Percentiles rank a stretch among this genome's conserved stretches.
Evolutionary conservation across 495 filamentous ascomycete genomes (phyloP).

Genomic region (Penicillium crystallinum): DNA sequence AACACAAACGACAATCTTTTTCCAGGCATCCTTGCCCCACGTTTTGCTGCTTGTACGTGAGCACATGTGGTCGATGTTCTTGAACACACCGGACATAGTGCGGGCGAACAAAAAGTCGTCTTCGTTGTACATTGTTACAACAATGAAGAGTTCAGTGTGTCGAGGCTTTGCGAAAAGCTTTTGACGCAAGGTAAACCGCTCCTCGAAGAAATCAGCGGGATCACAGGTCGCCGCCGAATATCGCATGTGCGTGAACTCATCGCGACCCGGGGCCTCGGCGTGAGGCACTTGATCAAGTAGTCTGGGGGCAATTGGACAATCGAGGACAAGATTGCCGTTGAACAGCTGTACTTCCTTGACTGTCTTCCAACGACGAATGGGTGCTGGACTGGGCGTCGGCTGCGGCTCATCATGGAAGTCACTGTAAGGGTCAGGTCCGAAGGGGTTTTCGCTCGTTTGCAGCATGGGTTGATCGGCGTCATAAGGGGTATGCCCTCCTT

Average conservation of each 20-base stretch:
- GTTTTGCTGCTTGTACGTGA: slow-evolving; percentile 85
- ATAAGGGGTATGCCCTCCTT: slow-evolving; percentile 44
- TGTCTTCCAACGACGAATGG: slow-evolving; percentile 91
- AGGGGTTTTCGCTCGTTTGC: slow-evolving; percentile 45
- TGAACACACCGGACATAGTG: slow-evolving; percentile 96
- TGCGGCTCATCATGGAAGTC: slow-evolving; percentile 43
- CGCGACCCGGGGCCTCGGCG: slow-evolving; percentile 71
- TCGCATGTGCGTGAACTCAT: slow-evolving; percentile 98
- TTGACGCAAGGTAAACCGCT: slow-evolving; percentile 92
- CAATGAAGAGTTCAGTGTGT: slow-evolving; percentile 96
- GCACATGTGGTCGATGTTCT: slow-evolving; percentile 98
- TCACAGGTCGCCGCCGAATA: slow-evolving; percentile 98
- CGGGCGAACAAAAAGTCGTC: slow-evolving; percentile 94
- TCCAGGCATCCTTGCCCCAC: slow-evolving; percentile 98
- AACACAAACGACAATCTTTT: slow-evolving; percentile 98
- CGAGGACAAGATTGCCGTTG: slow-evolving; percentile 93
- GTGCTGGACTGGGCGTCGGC: slow-evolving; percentile 56
- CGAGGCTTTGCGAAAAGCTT: slow-evolving; percentile 88
- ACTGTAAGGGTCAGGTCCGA: slow-evolving; percentile 50
- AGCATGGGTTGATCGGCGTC: slow-evolving; percentile 63
- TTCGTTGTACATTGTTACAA: slow-evolving; percentile 99
- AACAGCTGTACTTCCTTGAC: slow-evolving; percentile 97
- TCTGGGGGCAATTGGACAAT: slow-evolving; percentile 91
- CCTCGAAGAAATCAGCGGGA: slow-evolving; percentile 75
- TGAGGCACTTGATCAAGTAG: slow-evolving; percentile 82